Evolutionary conservation across 1,139 yeast species (phyloP).

Genomic region (Saccharomyces pastorianus): DNA sequence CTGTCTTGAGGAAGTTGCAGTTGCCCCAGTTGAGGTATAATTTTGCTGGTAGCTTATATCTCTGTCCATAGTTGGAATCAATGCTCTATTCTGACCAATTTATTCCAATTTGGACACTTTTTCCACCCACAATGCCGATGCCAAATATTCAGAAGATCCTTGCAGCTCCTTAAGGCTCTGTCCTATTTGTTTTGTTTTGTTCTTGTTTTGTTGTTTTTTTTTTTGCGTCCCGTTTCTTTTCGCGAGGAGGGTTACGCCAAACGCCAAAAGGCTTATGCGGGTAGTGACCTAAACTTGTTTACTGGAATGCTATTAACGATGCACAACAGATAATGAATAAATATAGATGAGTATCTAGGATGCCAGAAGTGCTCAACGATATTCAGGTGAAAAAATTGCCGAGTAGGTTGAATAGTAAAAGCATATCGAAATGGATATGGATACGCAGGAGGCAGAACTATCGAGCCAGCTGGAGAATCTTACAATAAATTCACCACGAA

Average conservation of each 20-base stretch:
- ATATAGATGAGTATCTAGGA: background rate
- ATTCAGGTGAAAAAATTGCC: background rate
- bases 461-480: background rate
- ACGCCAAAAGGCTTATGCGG: background rate
- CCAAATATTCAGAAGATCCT: background rate
- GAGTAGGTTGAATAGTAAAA: background rate
- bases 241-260: background rate
- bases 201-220: background rate
- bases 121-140: background rate
- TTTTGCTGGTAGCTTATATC: background rate
- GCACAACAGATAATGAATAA: background rate
- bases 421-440: background rate
- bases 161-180: background rate
- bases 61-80: background rate
- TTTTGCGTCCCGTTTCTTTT: background rate
- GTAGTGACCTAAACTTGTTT: background rate
- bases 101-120: background rate
- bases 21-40: background rate
- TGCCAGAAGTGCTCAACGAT: too few species aligned
- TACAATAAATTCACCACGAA: background rate
- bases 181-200: background rate
- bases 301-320: background rate
- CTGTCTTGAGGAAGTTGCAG: background rate
- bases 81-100: background rate
- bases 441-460: background rate